Base-by-base conservation (phyloP, 805 yeast genomes). In the Candida gorgasii region DNA sequence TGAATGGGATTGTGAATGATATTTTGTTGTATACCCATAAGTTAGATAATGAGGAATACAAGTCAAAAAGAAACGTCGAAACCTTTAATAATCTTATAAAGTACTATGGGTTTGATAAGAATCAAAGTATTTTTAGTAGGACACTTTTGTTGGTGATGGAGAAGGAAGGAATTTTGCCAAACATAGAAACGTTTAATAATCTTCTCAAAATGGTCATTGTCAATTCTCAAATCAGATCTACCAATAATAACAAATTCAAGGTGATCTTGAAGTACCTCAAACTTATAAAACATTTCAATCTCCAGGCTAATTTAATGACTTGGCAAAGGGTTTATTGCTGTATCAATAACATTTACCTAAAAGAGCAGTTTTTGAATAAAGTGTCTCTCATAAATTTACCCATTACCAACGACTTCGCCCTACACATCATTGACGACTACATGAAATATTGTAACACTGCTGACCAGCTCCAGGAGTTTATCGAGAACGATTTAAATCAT, bases 31-130 rank as follows among this genome's bases (percentile, higher is more conserved):
- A 62, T 45, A 69, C 75, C 1, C 75, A 70, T 45, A 58, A 57
- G 19, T 46, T 69, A 23, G 61, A 58, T 13, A 67, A 66, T 40
- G 46, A 43, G 3, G 49, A 55, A 33, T 67, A 53, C 52, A 61
- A 60, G 39, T 53, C 52, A 1, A 57, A 40, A 40, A 46, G 75
- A 23, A 59, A 67, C 3, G 64, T 57, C 4, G 58, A 63, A 8
- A 66, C 75, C 1, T 71, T 59, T 50, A 71, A 70, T 51, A 59
- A 59, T 40, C 53, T 70, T 17, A 69, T 71, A 42, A 55, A 66
- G 39, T 71, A 52, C 48, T 71, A 68, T 54, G 76, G 75, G 7
- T 58, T 40, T 44, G 62, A 55, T 36, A 69, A 69, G 47, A 59
- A 65, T 50, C 75, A 71, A 49, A 63, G 63, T 44, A 50, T 64